These are phyloP conservation scores for Xylaria intraflava DNA, from an alignment of 495 filamentous ascomycete species.

Conservation along the genomic window DNA sequence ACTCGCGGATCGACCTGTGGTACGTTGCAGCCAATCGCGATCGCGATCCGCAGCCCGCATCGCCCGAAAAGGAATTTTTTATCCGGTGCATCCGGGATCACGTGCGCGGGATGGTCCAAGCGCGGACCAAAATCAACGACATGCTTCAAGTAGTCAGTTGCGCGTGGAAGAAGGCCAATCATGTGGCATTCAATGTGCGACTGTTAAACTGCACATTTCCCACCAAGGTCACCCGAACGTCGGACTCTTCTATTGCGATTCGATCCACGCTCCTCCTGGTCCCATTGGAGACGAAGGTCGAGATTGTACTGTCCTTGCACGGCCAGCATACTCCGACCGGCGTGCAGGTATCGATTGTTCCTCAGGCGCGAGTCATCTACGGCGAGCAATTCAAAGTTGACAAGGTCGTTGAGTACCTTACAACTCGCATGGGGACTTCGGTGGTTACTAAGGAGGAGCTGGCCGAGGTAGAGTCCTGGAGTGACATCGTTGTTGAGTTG, in stretches of 20 bases:
- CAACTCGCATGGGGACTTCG: conserved; percentile 36
- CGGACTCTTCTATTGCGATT: conserved; percentile 51
- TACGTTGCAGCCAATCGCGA: conserved; percentile 49
- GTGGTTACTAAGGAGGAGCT: conserved; percentile 27
- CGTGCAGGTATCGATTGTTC: conserved; percentile 40
- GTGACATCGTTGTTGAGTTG: conserved; percentile 49
- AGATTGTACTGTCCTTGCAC: conserved; percentile 41
- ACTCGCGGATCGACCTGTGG: conserved; percentile 42
- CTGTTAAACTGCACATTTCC: conserved; percentile 48
- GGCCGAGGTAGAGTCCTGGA: conserved; percentile 42
- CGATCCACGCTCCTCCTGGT: conserved; percentile 48
- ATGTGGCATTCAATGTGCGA: conserved; percentile 48
- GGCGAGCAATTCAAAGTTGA: conserved; percentile 58
- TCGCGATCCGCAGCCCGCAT: conserved; percentile 40
- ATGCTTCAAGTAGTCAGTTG: conserved; percentile 49
- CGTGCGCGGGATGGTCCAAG: conserved; percentile 44
- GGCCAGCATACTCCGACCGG: conserved; percentile 17
- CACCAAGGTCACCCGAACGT: conserved; percentile 46
- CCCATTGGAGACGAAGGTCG: conserved; percentile 54
- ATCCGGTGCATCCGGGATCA: conserved; percentile 56
- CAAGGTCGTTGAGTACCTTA: conserved; percentile 57
- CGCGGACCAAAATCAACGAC: conserved; percentile 42
- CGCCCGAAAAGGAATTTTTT: conserved; percentile 60
- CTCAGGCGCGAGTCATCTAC: conserved; percentile 53
- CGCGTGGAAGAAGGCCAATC: conserved; percentile 54